Conservation (phyloP, 2,329 filamentous ascomycete species). For the Aspergillus bombycis region DNA sequence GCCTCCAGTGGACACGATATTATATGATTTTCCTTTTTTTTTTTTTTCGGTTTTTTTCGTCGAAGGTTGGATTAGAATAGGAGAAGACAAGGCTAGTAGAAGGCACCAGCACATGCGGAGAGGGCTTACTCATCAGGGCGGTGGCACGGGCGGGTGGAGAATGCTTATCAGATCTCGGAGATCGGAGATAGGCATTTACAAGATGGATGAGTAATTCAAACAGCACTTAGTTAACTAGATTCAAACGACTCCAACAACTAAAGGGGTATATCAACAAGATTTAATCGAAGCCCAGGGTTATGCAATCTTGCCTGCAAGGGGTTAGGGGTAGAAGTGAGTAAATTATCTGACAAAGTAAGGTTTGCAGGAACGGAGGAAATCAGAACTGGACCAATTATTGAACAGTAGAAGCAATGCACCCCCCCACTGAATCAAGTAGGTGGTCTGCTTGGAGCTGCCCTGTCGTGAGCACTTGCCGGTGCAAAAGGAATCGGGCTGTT, state of each 20-base stretch:
- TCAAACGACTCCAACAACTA: conserved; percentile 13
- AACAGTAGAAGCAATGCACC: neutral
- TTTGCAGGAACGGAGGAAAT: neutral
- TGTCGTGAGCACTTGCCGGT: conserved; percentile 8
- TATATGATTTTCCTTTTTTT: neutral
- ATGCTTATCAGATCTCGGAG: conserved; percentile 21
- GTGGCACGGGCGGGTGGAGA: conserved; percentile 4
- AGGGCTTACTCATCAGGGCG: conserved; percentile 21
- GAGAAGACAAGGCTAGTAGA: conserved; percentile 19
- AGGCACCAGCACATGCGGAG: conserved; percentile 30
- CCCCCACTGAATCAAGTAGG: neutral
- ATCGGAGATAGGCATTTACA: conserved; percentile 17
- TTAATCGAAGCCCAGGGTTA: conserved; percentile 1
- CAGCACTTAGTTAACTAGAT: neutral
- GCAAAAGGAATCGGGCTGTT: conserved; percentile 49
- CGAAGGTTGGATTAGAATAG: neutral
- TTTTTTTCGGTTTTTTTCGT: too few species aligned
- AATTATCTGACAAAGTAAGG: neutral
- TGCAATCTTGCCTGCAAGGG: neutral
- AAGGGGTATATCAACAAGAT: conserved; percentile 18
- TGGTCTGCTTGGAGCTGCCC: neutral
- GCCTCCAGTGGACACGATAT: neutral
- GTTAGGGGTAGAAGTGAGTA: neutral
- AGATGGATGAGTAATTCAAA: neutral
- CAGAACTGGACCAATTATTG: neutral